Percentiles rank a stretch among this genome's conserved stretches.
Evolutionary conservation across 2,329 filamentous ascomycete species (phyloP).

Genomic region (Aspergillus fijiensis): DNA sequence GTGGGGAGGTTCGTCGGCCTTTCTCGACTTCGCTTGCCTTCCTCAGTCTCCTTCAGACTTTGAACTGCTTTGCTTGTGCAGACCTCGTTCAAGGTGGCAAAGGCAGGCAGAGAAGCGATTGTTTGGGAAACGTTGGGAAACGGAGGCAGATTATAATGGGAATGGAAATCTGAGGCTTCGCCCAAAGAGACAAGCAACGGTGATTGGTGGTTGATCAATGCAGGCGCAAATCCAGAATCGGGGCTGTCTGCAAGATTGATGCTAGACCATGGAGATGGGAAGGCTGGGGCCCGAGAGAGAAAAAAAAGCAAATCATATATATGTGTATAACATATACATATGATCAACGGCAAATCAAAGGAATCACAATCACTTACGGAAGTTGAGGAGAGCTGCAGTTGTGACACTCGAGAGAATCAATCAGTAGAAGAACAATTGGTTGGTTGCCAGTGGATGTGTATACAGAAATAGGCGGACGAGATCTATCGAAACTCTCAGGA

Average conservation of each 20-base stretch:
- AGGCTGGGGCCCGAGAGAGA: neutral
- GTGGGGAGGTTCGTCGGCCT: neutral
- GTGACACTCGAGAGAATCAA: neutral
- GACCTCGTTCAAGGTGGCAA: constrained; percentile 13
- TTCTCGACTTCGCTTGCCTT: constrained; percentile 4
- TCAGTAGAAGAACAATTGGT: neutral
- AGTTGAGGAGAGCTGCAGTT: neutral
- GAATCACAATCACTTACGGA: neutral
- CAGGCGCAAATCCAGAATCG: neutral
- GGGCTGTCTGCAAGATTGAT: neutral
- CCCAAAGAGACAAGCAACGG: constrained; percentile 12
- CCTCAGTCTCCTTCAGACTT: constrained; percentile 1
- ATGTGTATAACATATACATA: neutral
- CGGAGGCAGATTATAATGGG: constrained; percentile 15
- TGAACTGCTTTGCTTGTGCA: neutral
- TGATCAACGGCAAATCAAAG: neutral
- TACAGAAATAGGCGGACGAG: neutral
- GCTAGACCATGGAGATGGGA: neutral
- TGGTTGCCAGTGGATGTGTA: neutral
- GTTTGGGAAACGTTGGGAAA: constrained; percentile 13
- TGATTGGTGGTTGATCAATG: constrained; percentile 17
- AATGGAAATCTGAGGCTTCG: constrained; percentile 12
- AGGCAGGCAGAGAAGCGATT: constrained; percentile 8
- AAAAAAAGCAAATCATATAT: neutral
- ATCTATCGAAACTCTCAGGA: constrained; percentile 1